A percentile compares a stretch with the other conserved stretches of the same genome.
These are phyloP conservation scores for Trichoderma aggressivum DNA, from an alignment of 2,329 filamentous ascomycete genomes.

Conservation along the genomic window DNA sequence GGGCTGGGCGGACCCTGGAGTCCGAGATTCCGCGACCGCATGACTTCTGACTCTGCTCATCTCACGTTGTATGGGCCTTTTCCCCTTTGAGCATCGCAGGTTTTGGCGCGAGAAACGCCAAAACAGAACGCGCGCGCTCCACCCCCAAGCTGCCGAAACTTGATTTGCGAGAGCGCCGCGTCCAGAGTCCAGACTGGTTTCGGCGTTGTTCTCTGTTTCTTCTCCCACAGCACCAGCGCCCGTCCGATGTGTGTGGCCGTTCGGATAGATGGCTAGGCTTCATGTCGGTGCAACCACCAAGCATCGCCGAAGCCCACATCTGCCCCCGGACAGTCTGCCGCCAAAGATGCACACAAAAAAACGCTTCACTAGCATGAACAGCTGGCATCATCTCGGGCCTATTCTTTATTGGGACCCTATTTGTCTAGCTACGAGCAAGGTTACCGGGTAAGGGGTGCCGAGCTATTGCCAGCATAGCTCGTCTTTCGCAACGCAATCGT, in stretches of 20 bases:
- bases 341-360: background rate
- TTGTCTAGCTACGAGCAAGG: background rate
- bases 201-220: background rate
- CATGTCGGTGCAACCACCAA: constrained; percentile 1
- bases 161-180: background rate
- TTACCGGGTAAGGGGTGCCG: background rate
- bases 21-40: constrained; percentile 7
- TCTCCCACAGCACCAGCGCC: background rate
- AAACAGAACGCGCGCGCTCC: background rate
- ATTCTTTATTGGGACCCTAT: background rate
- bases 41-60: background rate
- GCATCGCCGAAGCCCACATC: background rate
- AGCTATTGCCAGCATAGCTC: background rate
- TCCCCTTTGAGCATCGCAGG: background rate
- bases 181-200: background rate
- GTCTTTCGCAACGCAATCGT: background rate
- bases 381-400: constrained; percentile 2
- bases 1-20: background rate
- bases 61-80: background rate
- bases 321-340: background rate
- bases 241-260: background rate
- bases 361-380: background rate
- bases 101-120: background rate
- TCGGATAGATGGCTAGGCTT: background rate
- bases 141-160: background rate